Evolutionary conservation across 108 stramenopile genomes (phyloP).

Genomic region (Chaetoceros muelleri): DNA sequence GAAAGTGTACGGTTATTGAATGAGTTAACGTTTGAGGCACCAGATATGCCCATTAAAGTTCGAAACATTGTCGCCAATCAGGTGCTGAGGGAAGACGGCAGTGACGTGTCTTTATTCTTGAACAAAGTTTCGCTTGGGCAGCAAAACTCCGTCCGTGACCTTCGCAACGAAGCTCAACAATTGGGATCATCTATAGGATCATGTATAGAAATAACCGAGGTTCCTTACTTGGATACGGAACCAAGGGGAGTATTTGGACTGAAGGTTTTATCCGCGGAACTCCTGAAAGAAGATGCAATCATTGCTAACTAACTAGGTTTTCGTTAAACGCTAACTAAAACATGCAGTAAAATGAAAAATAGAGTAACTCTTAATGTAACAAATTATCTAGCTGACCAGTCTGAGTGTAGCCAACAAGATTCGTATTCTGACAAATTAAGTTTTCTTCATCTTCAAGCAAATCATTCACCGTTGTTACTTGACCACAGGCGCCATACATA

Average conservation of each 20-base stretch:
- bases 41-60: constrained; percentile 79
- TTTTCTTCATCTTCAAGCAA: constrained; percentile 15
- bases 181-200: constrained; percentile 9
- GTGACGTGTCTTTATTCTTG: constrained; percentile 28
- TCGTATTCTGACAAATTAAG: neutral
- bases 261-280: constrained; percentile 53
- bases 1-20: constrained; percentile 78
- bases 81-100: constrained; percentile 54
- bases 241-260: constrained; percentile 83
- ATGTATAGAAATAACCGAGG: constrained; percentile 44
- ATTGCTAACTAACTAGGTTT: neutral
- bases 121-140: constrained; percentile 25
- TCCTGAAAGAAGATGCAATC: constrained; percentile 22
- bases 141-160: constrained; percentile 19
- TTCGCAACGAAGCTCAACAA: constrained; percentile 10
- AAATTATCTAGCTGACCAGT: neutral
- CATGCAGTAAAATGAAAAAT: neutral
- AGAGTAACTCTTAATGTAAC: neutral
- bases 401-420: neutral
- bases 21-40: constrained; percentile 78
- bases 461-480: constrained; percentile 31
- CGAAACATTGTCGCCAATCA: constrained; percentile 83
- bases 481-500: constrained; percentile 33
- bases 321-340: too few species aligned
- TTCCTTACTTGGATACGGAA: constrained; percentile 65